Evolutionary conservation across 148 eudicot species (phyloP).

Genomic region (Cornus kousa): DNA sequence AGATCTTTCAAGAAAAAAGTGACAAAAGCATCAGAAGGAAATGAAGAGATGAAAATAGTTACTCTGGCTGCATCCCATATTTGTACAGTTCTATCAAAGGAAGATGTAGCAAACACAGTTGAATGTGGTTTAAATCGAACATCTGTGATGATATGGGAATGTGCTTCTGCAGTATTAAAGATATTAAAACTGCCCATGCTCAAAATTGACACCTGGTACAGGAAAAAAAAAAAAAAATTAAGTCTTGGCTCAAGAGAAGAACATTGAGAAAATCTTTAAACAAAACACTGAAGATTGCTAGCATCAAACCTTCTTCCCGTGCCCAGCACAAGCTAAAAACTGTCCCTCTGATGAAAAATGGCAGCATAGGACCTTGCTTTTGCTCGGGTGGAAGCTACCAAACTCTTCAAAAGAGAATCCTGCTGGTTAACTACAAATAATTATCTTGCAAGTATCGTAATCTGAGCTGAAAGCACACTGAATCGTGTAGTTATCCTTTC

Average conservation of each 20-base stretch:
- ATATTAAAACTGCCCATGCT: slow-evolving; percentile 15
- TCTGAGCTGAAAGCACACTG: background rate
- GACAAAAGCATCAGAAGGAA: background rate
- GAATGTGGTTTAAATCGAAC: slow-evolving; percentile 49
- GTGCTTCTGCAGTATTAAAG: slow-evolving; percentile 18
- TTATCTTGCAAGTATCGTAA: background rate
- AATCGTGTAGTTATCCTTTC: background rate
- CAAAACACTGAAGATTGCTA: background rate
- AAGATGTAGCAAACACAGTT: slow-evolving; percentile 46
- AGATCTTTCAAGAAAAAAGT: background rate
- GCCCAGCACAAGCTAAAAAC: slow-evolving; percentile 53
- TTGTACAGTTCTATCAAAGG: slow-evolving; percentile 45
- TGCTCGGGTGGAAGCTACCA: slow-evolving; percentile 13
- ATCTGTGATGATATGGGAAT: slow-evolving; percentile 38
- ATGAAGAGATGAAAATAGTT: slow-evolving; percentile 6
- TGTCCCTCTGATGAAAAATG: slow-evolving; percentile 48
- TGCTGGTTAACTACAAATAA: background rate
- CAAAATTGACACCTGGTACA: slow-evolving; percentile 36
- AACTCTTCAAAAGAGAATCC: slow-evolving; percentile 21
- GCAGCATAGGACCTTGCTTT: slow-evolving; percentile 42
- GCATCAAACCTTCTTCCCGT: slow-evolving; percentile 44
- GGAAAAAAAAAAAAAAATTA: background rate
- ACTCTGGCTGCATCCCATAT: slow-evolving; percentile 52
- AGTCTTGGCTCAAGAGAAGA: background rate
- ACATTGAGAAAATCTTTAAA: background rate